Base-by-base conservation (phyloP, 495 filamentous ascomycete species). In the Lindgomyces ingoldianus region DNA sequence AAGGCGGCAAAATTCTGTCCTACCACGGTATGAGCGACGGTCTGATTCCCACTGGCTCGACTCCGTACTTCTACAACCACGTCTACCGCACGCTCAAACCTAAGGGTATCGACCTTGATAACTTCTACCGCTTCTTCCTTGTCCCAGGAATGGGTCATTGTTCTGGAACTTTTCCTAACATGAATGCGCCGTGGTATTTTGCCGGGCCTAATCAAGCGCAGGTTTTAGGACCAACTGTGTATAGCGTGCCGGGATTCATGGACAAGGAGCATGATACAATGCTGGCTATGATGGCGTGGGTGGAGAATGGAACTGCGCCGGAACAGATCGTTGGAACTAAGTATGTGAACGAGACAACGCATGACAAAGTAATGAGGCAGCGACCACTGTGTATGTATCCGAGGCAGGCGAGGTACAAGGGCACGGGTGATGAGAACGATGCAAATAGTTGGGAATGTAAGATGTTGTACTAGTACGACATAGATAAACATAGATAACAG, bases 21-120 rank as follows among this genome's bases (percentile, higher is more conserved):
- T 85, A 85, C 69, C 83, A 85, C 60, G 83, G 84, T 0, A 57
- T 74, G 6, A 66, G 77, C 1, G 84, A 87, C 66, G 77, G 73
- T 0, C 68, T 79, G 4, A 81, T 85, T 56, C 74, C 81, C 0
- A 69, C 76, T 2, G 72, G 73, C 1, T 76, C 75, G 18, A 77
- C 74, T 9, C 65, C 74, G 9, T 70, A 77, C 47, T 84, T 76
- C 60, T 81, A 82, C 70, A 71, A 81, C 9, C 68, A 73, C n/a
- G 78, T 81, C 0, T 64, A 77, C 10, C 29, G 69, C 0, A 69
- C 66, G 4, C 74, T 80, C 16, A 27, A 58, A 11, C 62, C 67
- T 9, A 51, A 49, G 9, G 70, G 70, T 14, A 66, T 74, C 39
- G 47, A 72, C 18, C 60, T 79, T 16, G 71, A 75, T 8, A 70